Evolutionary conservation across 129 eudicot genomes (phyloP).

Genomic region (Rutidosis leptorrhynchoides): DNA sequence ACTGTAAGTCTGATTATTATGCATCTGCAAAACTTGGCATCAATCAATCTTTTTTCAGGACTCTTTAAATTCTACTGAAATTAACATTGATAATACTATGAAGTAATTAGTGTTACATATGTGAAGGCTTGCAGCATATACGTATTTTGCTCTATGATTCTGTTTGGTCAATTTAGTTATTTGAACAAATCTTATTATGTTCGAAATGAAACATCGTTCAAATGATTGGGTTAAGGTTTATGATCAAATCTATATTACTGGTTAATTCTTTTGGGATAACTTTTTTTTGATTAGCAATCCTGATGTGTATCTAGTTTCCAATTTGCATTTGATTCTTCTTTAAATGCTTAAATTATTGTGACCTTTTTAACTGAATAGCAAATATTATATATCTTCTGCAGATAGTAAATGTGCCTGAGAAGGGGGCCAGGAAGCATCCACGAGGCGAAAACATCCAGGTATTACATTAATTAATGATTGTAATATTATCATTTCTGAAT

Average conservation of each 20-base stretch:
- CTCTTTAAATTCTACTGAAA: not conserved
- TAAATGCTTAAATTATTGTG: not conserved
- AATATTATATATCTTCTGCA: constrained; percentile 32
- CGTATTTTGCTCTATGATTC: too few relatives aligned
- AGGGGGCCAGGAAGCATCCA: constrained; percentile 93
- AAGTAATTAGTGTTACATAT: not conserved
- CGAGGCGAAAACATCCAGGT: constrained; percentile 91
- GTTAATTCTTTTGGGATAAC: not conserved
- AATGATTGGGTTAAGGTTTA: not conserved
- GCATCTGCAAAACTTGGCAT: not conserved
- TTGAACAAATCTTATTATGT: too few relatives aligned
- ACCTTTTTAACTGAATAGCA: not conserved
- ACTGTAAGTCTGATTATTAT: constrained; percentile 60
- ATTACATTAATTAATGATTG: constrained; percentile 12
- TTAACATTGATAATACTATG: not conserved
- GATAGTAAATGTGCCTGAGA: constrained; percentile 92
- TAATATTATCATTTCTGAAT: not conserved
- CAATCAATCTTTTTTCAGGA: not conserved
- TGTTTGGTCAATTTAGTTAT: too few relatives aligned
- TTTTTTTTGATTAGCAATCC: not conserved
- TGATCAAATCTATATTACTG: not conserved
- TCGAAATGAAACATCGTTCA: not conserved
- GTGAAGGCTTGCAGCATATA: not conserved
- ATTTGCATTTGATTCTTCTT: not conserved
- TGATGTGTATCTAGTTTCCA: not conserved